phyloP scores from a whole-genome alignment of 768 basidiomycete genomes.

The Lactarius deliciosus region DNA sequence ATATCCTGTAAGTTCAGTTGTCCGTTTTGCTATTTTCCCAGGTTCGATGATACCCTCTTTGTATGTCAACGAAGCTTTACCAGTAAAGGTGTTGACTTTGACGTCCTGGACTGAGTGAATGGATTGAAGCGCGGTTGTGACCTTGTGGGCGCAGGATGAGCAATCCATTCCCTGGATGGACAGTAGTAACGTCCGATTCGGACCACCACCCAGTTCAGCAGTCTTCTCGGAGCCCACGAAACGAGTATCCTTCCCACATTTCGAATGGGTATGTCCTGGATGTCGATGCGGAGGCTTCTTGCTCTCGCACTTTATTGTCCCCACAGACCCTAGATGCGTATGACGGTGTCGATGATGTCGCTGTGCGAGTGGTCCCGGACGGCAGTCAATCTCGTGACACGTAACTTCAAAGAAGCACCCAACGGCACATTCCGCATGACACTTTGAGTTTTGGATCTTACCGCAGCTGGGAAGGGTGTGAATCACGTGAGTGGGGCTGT shows the following conservation, averaged over 20 bases:
- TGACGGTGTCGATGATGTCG: neutral
- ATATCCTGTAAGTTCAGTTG: conserved; percentile 22
- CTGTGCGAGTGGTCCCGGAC: neutral
- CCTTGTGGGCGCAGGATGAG: conserved; percentile 24
- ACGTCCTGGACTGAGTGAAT: conserved; percentile 27
- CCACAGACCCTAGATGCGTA: neutral
- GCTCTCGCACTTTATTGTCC: neutral
- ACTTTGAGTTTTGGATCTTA: neutral
- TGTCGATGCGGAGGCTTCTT: neutral
- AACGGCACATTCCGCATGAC: neutral
- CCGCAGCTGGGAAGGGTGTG: neutral
- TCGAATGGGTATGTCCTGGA: neutral
- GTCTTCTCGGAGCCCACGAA: neutral
- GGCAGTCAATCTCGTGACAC: neutral
- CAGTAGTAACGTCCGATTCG: conserved; percentile 1
- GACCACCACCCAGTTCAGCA: conserved; percentile 16
- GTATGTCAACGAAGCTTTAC: conserved; percentile 24
- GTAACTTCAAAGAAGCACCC: neutral
- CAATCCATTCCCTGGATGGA: conserved; percentile 29
- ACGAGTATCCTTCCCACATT: neutral
- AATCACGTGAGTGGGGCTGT: neutral
- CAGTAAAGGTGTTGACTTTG: conserved; percentile 26
- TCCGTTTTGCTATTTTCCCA: conserved; percentile 20
- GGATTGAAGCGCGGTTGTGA: conserved; percentile 22
- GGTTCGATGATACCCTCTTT: conserved; percentile 23